phyloP scores from a whole-genome alignment of 2,329 filamentous ascomycete genomes.

The Shiraia sp. region DNA sequence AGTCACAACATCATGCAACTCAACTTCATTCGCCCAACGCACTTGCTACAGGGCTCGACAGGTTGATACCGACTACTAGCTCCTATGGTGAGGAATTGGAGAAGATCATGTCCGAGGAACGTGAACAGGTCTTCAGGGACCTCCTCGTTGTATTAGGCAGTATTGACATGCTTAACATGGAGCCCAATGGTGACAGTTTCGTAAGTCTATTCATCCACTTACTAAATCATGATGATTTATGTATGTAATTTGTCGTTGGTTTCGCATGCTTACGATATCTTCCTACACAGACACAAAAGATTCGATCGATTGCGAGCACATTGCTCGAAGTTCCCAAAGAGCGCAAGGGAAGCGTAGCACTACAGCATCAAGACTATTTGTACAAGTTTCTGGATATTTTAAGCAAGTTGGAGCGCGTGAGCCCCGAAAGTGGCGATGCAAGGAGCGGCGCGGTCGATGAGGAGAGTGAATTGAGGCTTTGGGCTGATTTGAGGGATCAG shows the following conservation, averaged over 20 bases:
- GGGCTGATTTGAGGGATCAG: slow-evolving; percentile 79
- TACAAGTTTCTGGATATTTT: slow-evolving; percentile 74
- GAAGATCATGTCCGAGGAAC: slow-evolving; percentile 71
- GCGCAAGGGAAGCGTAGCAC: slow-evolving; percentile 56
- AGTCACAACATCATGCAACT: slow-evolving; percentile 50
- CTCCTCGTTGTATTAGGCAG: slow-evolving; percentile 74
- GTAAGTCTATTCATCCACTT: slow-evolving; percentile 50
- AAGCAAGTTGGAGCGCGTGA: slow-evolving; percentile 71
- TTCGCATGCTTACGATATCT: slow-evolving; percentile 32
- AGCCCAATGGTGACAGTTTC: slow-evolving; percentile 68
- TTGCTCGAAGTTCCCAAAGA: slow-evolving; percentile 67
- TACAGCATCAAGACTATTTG: slow-evolving; percentile 71
- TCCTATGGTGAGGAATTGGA: slow-evolving; percentile 54
- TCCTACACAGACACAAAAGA: slow-evolving; percentile 69
- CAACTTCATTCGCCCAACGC: slow-evolving; percentile 34
- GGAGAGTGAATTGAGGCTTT: slow-evolving; percentile 74
- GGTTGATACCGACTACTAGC: slow-evolving; percentile 21
- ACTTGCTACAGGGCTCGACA: slow-evolving; percentile 35
- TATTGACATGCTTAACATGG: slow-evolving; percentile 84
- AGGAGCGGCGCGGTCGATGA: slow-evolving; percentile 58
- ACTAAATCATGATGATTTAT: slow-evolving; percentile 16
- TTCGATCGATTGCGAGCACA: slow-evolving; percentile 81
- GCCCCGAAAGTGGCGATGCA: slow-evolving; percentile 43
- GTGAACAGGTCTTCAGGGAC: slow-evolving; percentile 80
- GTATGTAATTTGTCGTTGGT: slow-evolving; percentile 8